Evolutionary conservation across 768 basidiomycete genomes (phyloP).

Genomic region (Gautieria morchelliformis): DNA sequence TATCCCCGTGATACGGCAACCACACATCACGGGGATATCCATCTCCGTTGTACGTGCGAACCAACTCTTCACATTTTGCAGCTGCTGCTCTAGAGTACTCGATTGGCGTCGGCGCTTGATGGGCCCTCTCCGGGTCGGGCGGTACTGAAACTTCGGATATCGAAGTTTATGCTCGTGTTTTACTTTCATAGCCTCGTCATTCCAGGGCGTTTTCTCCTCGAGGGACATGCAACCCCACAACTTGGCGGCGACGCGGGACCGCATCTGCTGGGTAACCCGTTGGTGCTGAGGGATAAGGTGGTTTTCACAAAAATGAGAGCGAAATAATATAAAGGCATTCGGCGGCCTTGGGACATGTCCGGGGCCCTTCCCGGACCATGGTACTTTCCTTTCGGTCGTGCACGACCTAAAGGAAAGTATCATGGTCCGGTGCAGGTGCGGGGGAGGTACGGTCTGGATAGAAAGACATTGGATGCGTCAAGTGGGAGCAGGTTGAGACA

Average conservation of each 20-base stretch:
- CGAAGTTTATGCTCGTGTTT: slow-evolving; percentile 44
- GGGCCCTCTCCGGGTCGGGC: slow-evolving; percentile 25
- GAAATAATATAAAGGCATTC: slow-evolving; percentile 52
- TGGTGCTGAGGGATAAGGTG: slow-evolving; percentile 33
- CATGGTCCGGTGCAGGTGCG: no score
- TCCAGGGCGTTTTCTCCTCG: slow-evolving; percentile 41
- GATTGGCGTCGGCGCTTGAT: background rate
- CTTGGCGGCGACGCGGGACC: slow-evolving; percentile 70
- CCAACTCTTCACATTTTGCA: background rate
- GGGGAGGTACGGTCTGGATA: background rate
- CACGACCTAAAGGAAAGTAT: no score
- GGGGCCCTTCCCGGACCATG: background rate
- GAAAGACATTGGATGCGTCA: background rate
- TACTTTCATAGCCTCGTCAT: slow-evolving; percentile 44
- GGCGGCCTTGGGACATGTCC: slow-evolving; percentile 37
- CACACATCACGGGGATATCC: no score
- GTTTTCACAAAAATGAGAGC: slow-evolving; percentile 46
- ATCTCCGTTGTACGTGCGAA: background rate
- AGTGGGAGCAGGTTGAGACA: background rate
- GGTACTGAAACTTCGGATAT: slow-evolving; percentile 57
- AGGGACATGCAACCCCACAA: slow-evolving; percentile 56
- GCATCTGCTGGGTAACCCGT: slow-evolving; percentile 50
- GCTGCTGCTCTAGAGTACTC: background rate
- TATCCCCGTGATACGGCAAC: no score
- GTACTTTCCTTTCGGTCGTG: background rate